These are phyloP conservation scores for Aspergillus tamarii DNA, from an alignment of 2,329 filamentous ascomycete species.

Conservation along the genomic window DNA sequence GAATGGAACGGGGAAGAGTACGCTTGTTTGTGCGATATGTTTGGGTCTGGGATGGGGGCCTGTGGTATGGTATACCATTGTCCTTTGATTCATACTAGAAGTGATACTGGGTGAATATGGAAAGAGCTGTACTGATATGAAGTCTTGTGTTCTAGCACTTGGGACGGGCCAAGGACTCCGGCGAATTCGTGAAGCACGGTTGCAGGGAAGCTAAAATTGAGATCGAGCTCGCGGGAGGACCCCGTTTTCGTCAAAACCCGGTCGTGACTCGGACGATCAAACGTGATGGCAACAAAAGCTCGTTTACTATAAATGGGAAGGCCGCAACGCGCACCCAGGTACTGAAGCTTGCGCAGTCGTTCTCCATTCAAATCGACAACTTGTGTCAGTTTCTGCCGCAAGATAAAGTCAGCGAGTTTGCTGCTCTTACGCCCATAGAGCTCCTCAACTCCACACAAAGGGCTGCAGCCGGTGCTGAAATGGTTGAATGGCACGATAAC, in stretches of 20 bases:
- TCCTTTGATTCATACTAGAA: neutral
- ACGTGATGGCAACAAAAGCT: slow-evolving; percentile 77
- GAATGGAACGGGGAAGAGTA: slow-evolving; percentile 98
- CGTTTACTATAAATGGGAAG: slow-evolving; percentile 76
- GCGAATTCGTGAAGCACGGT: slow-evolving; percentile 93
- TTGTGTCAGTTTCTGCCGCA: slow-evolving; percentile 96
- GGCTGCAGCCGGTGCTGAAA: slow-evolving; percentile 80
- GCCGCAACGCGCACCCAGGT: slow-evolving; percentile 65
- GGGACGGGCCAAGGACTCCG: slow-evolving; percentile 80
- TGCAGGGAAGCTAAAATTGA: slow-evolving; percentile 78
- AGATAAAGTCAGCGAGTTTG: slow-evolving; percentile 93
- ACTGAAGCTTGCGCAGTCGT: slow-evolving; percentile 66
- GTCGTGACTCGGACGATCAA: slow-evolving; percentile 76
- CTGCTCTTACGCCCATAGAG: slow-evolving; percentile 77
- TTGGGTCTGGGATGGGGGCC: slow-evolving; percentile 85
- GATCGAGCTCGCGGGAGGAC: slow-evolving; percentile 77
- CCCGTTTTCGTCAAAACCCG: slow-evolving; percentile 63
- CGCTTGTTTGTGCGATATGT: slow-evolving; percentile 94
- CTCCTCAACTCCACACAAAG: slow-evolving; percentile 83
- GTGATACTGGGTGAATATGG: neutral
- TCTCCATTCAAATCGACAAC: slow-evolving; percentile 96
- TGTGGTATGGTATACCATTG: slow-evolving; percentile 45
- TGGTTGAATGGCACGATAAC: slow-evolving; percentile 75
- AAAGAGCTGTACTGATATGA: neutral
- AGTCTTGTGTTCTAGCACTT: slow-evolving; percentile 58